Evolutionary conservation across 805 yeast genomes (phyloP).

Genomic region (Cyberlindnera samutprakarnensis): DNA sequence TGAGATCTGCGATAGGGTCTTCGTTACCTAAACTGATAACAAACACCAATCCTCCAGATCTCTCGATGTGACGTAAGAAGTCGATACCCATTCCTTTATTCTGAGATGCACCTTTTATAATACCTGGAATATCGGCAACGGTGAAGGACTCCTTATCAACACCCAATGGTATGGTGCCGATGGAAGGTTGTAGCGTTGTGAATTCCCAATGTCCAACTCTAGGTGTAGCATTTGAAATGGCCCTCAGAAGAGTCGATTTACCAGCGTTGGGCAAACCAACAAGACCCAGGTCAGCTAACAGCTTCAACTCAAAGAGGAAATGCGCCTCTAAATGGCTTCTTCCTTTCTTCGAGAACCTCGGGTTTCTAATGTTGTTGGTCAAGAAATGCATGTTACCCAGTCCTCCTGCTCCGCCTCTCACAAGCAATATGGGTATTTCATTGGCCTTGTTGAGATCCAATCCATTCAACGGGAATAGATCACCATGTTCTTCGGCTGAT

Average conservation of each 20-base stretch:
- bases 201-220: conserved; percentile 96
- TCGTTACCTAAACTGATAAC: conserved; percentile 68
- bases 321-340: conserved; percentile 57
- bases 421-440: conserved; percentile 55
- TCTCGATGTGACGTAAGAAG: conserved; percentile 84
- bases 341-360: conserved; percentile 80
- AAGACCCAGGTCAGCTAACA: conserved; percentile 87
- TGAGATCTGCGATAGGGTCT: conserved; percentile 61
- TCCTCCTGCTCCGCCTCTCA: conserved; percentile 90
- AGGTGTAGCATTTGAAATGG: conserved; percentile 85
- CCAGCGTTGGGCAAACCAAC: conserved; percentile 98
- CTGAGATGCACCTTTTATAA: conserved; percentile 77
- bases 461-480: conserved; percentile 76
- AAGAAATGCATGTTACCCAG: conserved; percentile 94
- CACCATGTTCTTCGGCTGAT: conserved; percentile 51
- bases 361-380: conserved; percentile 78
- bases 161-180: conserved; percentile 75
- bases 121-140: conserved; percentile 97
- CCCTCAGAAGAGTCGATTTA: conserved; percentile 79
- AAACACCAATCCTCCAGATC: conserved; percentile 85
- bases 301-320: conserved; percentile 76
- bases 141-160: conserved; percentile 65
- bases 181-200: conserved; percentile 85
- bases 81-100: conserved; percentile 93
- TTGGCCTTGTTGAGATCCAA: conserved; percentile 60